phyloP scores from a whole-genome alignment of 805 yeast species.

The Starmerella floris region DNA sequence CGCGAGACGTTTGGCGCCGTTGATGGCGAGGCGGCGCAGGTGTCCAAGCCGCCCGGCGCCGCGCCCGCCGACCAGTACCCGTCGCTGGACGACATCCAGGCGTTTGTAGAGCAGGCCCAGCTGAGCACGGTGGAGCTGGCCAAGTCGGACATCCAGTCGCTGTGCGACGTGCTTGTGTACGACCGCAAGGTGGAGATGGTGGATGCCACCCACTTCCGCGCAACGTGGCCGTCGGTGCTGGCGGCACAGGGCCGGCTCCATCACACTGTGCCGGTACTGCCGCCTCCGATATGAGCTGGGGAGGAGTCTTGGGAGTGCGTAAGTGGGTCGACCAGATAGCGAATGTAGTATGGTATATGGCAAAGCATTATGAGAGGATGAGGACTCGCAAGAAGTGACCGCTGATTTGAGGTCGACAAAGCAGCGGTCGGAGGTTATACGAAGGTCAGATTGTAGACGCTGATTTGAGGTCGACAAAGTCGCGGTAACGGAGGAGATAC shows the following conservation, averaged over 20 bases:
- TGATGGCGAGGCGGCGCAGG: slow-evolving; percentile 31
- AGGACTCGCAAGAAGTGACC: too few relatives aligned
- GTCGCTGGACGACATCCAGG: slow-evolving; percentile 57
- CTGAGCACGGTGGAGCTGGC: slow-evolving; percentile 74
- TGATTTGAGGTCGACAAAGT: too few relatives aligned
- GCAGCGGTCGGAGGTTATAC: too few relatives aligned
- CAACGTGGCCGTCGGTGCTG: slow-evolving; percentile 54
- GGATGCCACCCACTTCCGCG: slow-evolving; percentile 49
- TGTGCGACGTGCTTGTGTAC: slow-evolving; percentile 76
- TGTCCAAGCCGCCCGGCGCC: slow-evolving; percentile 40
- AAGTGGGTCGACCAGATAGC: too few relatives aligned
- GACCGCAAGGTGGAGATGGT: slow-evolving; percentile 73
- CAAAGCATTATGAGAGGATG: too few relatives aligned
- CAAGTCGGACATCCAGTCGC: slow-evolving; percentile 56
- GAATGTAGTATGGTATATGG: too few relatives aligned
- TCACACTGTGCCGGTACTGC: slow-evolving; percentile 11
- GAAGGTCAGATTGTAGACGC: too few relatives aligned
- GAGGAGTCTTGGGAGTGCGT: neutral
- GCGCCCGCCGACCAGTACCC: slow-evolving; percentile 44
- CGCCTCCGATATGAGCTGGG: slow-evolving; percentile 6
- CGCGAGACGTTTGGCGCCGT: slow-evolving; percentile 57
- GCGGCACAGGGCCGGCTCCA: slow-evolving; percentile 18
- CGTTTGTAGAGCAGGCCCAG: slow-evolving; percentile 56
- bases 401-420: too few relatives aligned
- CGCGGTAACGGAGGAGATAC: too few relatives aligned